A percentile compares a stretch with the other conserved stretches of the same genome.
phyloP scores from a whole-genome alignment of 176 grass and related monocot species.

The Lolium perenne region DNA sequence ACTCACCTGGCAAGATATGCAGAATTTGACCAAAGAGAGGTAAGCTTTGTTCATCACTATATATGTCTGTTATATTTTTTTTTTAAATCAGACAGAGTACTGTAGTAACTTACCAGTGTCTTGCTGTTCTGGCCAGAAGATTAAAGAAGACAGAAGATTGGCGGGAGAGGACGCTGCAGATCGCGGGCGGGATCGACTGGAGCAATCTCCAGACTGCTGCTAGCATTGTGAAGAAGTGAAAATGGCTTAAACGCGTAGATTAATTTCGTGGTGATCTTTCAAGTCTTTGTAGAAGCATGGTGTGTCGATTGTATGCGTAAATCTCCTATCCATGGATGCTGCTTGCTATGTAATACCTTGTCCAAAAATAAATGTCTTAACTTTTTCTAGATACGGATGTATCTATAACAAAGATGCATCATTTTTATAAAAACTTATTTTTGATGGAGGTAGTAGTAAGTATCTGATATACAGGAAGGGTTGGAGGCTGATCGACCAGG shows the following conservation, averaged over 20 bases:
- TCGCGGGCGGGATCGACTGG: slow-evolving; percentile 3
- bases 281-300: not conserved
- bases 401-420: too few relatives aligned
- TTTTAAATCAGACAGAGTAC: not conserved
- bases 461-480: slow-evolving; percentile 30
- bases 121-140: slow-evolving; percentile 32
- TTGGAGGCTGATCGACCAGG: slow-evolving; percentile 41
- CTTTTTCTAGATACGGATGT: too few relatives aligned
- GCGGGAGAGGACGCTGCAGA: not conserved
- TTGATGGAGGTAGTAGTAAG: slow-evolving; percentile 6
- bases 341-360: not conserved
- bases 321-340: not conserved
- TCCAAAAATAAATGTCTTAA: too few relatives aligned
- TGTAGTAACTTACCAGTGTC: not conserved
- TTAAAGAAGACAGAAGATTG: slow-evolving; percentile 16
- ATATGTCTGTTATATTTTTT: not conserved
- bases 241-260: slow-evolving; percentile 12
- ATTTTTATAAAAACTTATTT: too few relatives aligned
- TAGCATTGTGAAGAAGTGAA: slow-evolving; percentile 50
- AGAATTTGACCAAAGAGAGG: slow-evolving; percentile 48
- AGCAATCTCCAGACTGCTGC: slow-evolving; percentile 26
- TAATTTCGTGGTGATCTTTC: slow-evolving; percentile 13
- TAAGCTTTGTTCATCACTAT: slow-evolving; percentile 32
- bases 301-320: not conserved
- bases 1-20: slow-evolving; percentile 49